Evolutionary conservation across 116 monocot genomes (phyloP), one percentile per base, ranked within the genome.

Genomic region (Dioscorea cayenensis): DNA sequence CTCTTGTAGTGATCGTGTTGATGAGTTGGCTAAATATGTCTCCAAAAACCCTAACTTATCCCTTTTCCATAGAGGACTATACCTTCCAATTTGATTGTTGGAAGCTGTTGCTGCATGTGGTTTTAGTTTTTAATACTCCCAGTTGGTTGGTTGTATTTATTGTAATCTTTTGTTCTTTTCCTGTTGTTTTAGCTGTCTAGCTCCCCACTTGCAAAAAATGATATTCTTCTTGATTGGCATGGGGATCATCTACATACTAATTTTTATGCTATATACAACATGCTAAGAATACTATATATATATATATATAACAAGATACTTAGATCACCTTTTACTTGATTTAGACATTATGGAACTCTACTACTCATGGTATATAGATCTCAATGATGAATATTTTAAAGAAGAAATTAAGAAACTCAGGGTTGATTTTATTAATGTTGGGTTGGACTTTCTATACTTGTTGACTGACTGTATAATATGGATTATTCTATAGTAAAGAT

Each of bases 161-260:
- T 25, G 0, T 25, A 0, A 25, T 25, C 1, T 25, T 25, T 25
- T 25, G 25, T 25, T 25, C 25, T 25, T 25, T 25, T 25, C 25
- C 1, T 25, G 25, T 25, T 25, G 25, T 25, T 25, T 1, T 25
- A 25, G 25, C 25, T 25, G 25, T 25, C 25, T 25, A 25, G 25
- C 25, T 25, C 25, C 25, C 25, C 25, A 25, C 1, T 25, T 25
- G 25, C 25, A 25, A 25, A 25, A 25, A 99, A 87, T 81, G 99
- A 99, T 70, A 91, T 99, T 66, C 89, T 99, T 64, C 89, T 99
- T 64, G 99, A 99, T 67, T 99, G 99, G 99, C 99, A 99, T 81
- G 99, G 99, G 49, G 99, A 99, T 28, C 99, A 99, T 61, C 77
- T 99, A 49, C 99, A 99, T 49, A 99, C 94, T 29, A 94, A 99